phyloP scores from a whole-genome alignment of 768 basidiomycete species.

The Hygrophoropsis aurantiaca region DNA sequence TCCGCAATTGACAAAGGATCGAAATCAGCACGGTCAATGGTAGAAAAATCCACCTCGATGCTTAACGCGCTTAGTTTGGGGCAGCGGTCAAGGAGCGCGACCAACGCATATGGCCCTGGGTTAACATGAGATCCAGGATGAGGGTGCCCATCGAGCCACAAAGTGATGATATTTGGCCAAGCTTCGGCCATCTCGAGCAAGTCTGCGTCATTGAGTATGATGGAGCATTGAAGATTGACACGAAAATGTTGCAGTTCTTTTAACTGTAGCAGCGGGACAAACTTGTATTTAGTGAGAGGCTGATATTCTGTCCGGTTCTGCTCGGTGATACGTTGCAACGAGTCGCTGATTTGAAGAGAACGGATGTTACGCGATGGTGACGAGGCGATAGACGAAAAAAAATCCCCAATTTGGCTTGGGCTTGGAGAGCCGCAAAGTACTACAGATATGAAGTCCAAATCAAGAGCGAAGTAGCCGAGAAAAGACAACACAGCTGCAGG shows the following conservation, averaged over 20 bases:
- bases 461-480: too few relatives aligned
- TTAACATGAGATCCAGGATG: constrained; percentile 5
- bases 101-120: constrained; percentile 19
- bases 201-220: constrained; percentile 15
- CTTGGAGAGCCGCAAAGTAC: too few relatives aligned
- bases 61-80: constrained; percentile 8
- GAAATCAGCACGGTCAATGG: too few relatives aligned
- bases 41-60: constrained; percentile 4
- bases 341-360: too few relatives aligned
- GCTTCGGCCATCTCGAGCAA: constrained; percentile 15
- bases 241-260: constrained; percentile 10
- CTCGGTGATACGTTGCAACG: too few relatives aligned
- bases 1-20: too few relatives aligned
- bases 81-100: constrained; percentile 18
- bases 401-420: too few relatives aligned
- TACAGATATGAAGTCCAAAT: too few relatives aligned
- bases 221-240: constrained; percentile 14
- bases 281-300: neutral
- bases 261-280: constrained; percentile 12
- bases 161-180: constrained; percentile 16
- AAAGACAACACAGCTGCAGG: too few relatives aligned
- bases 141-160: constrained; percentile 7
- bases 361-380: too few relatives aligned
- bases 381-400: too few relatives aligned
- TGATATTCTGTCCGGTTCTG: neutral